phyloP scores from a whole-genome alignment of 352 stramenopile species.

The Peronospora farinosa region DNA sequence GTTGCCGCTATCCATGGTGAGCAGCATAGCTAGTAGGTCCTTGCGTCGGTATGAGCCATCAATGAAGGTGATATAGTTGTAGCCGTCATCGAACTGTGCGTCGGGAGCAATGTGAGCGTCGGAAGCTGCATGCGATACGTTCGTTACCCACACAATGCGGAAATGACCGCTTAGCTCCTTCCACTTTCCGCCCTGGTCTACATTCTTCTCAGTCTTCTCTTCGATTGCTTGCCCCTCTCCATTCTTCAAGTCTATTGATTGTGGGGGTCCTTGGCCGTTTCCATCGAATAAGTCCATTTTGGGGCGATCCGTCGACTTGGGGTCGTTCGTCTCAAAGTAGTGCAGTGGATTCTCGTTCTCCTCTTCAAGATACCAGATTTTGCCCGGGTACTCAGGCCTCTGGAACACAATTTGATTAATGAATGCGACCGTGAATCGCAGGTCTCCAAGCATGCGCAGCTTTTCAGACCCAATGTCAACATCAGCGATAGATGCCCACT shows the following conservation, averaged over 20 bases:
- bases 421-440: conserved; percentile 62
- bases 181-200: conserved; percentile 23
- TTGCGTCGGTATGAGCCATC: conserved; percentile 33
- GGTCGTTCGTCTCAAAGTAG: conserved; percentile 40
- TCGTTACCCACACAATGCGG: conserved; percentile 58
- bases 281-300: conserved; percentile 42
- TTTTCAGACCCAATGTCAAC: conserved; percentile 77
- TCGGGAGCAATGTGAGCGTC: conserved; percentile 44
- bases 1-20: conserved; percentile 43
- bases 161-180: conserved; percentile 50
- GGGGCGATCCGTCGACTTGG: conserved; percentile 26
- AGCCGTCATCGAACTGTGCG: conserved; percentile 53
- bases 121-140: conserved; percentile 46
- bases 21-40: conserved; percentile 38
- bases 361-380: conserved; percentile 52
- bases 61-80: conserved; percentile 55
- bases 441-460: conserved; percentile 47
- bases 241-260: not conserved
- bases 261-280: conserved; percentile 22
- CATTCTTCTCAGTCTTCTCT: conserved; percentile 3
- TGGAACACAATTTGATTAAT: conserved; percentile 52
- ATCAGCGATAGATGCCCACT: conserved; percentile 80
- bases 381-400: conserved; percentile 47
- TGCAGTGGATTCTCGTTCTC: conserved; percentile 14
- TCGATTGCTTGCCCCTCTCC: conserved; percentile 1